Conservation (phyloP, 1,139 yeast genomes). For the Pichia cactophila region DNA sequence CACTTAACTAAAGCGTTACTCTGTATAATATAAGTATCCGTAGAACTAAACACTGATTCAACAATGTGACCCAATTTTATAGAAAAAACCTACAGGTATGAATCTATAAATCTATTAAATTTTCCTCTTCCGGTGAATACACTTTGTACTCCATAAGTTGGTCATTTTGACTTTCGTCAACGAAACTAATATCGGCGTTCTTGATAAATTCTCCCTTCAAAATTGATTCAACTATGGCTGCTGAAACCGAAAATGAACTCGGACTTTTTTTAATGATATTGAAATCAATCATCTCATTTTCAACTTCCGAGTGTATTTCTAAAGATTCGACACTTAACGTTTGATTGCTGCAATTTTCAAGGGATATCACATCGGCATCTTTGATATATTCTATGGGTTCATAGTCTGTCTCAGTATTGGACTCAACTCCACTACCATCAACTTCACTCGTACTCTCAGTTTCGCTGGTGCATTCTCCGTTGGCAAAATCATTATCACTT, state of each 20-base stretch:
- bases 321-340: not conserved
- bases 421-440: not conserved
- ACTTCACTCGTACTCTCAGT: not conserved
- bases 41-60: not conserved
- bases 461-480: slow-evolving; percentile 1
- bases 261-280: not conserved
- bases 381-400: not conserved
- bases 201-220: not conserved
- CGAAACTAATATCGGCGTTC: not conserved
- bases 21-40: not conserved
- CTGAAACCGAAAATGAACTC: not conserved
- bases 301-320: not conserved
- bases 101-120: slow-evolving; percentile 10
- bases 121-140: slow-evolving; percentile 3
- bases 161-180: not conserved
- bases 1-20: not conserved
- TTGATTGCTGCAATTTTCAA: not conserved
- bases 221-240: not conserved
- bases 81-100: not conserved
- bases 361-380: not conserved
- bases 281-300: not conserved
- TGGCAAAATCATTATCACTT: not conserved
- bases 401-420: not conserved
- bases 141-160: not conserved
- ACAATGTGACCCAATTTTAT: not conserved